Percentiles rank a stretch among this genome's conserved stretches.
Conservation (phyloP, 345 rosid species). For the Lumnitzera littorea region DNA sequence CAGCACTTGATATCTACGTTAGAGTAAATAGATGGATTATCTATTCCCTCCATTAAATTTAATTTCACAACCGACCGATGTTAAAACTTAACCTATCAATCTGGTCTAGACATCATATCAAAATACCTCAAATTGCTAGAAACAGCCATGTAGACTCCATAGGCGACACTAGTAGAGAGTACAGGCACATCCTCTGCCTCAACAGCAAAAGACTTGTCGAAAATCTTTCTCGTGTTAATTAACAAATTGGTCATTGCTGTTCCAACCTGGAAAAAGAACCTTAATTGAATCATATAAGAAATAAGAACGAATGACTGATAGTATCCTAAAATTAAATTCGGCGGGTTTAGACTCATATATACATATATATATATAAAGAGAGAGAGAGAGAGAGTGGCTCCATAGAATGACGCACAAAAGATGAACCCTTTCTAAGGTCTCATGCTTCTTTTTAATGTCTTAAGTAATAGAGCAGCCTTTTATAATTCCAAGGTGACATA, state of each 20-base stretch:
- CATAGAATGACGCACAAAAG: too few species aligned
- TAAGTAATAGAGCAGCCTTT: background rate
- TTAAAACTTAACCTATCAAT: background rate
- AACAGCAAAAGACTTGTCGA: constrained; percentile 47
- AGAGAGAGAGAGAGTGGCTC: too few species aligned
- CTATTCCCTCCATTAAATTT: too few species aligned
- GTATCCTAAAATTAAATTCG: too few species aligned
- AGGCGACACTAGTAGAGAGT: constrained; percentile 52
- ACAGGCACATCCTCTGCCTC: constrained; percentile 64
- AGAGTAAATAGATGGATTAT: background rate
- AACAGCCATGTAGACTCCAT: constrained; percentile 71
- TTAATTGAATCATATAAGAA: constrained; percentile 7
- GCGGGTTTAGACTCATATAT: too few species aligned
- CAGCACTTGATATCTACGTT: constrained; percentile 59
- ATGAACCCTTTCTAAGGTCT: too few species aligned
- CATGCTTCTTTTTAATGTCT: background rate
- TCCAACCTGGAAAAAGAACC: constrained; percentile 24
- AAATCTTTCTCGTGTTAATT: constrained; percentile 48
- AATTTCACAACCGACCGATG: too few species aligned
- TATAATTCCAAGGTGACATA: constrained; percentile 22
- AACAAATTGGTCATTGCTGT: constrained; percentile 49
- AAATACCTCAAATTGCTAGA: constrained; percentile 72
- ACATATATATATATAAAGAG: too few species aligned
- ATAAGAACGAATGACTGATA: too few species aligned
- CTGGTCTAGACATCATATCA: background rate